Evolutionary conservation across 176 grass and related monocot genomes (phyloP).

Genomic region (Phoenix roebelenii): DNA sequence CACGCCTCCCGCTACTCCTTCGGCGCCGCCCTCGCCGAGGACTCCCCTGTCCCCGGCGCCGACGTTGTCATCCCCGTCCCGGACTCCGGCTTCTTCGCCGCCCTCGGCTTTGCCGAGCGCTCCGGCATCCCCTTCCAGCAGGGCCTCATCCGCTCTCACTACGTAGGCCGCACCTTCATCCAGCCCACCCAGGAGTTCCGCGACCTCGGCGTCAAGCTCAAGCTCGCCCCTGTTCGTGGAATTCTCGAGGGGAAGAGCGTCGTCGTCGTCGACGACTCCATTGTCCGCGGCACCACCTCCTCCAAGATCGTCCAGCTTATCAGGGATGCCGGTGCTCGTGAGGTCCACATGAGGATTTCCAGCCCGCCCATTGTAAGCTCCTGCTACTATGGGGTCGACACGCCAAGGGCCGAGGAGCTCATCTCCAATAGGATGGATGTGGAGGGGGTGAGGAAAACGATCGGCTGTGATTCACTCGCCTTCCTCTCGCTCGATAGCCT

Average conservation of each 20-base stretch:
- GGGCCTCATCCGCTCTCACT: conserved; percentile 84
- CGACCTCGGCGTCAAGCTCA: conserved; percentile 84
- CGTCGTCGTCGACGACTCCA: conserved; percentile 84
- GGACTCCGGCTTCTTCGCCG: conserved; percentile 87
- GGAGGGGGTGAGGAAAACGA: conserved; percentile 47
- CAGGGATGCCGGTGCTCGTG: conserved; percentile 69
- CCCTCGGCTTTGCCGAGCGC: conserved; percentile 56
- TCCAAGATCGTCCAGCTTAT: conserved; percentile 83
- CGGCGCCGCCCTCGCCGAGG: conserved; percentile 71
- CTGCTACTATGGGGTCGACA: conserved; percentile 91
- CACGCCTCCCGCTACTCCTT: conserved; percentile 65
- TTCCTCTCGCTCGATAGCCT: conserved; percentile 80
- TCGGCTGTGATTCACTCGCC: conserved; percentile 71
- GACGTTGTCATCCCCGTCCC: conserved; percentile 95
- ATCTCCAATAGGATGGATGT: conserved; percentile 70
- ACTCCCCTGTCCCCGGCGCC: conserved; percentile 58
- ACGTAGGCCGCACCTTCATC: conserved; percentile 89
- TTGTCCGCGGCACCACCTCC: conserved; percentile 91
- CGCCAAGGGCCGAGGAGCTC: conserved; percentile 63
- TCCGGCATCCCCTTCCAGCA: conserved; percentile 82
- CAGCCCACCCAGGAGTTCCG: conserved; percentile 72
- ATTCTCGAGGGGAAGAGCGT: conserved; percentile 80
- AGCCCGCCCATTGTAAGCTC: conserved; percentile 76
- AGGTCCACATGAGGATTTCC: conserved; percentile 93
- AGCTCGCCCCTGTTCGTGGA: conserved; percentile 65